Evolutionary conservation across 306 rosid genomes (phyloP).

Genomic region (Cucumis sativus): Cucumber_9930_V3 NC_026660.2:20326001-20326500

Average conservation of each 20-base stretch:
- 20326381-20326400: neutral
- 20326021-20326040: neutral
- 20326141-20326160: conserved; percentile 7
- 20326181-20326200: neutral
- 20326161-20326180: neutral
- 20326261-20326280: neutral
- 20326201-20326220: neutral
- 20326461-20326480: neutral
- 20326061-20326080: conserved; percentile 27
- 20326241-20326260: neutral
- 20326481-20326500: no score
- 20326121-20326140: neutral
- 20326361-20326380: neutral
- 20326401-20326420: neutral
- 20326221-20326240: neutral
- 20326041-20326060: neutral
- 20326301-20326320: neutral
- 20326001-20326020: neutral
- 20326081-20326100: neutral
- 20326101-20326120: neutral
- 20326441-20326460: neutral
- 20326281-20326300: neutral
- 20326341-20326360: neutral
- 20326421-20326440: neutral
- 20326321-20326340: neutral